Evolutionary conservation across 139 green algal genomes (phyloP), one percentile per base, ranked within the genome.

Genomic region (Nannochloris sp.): DNA sequence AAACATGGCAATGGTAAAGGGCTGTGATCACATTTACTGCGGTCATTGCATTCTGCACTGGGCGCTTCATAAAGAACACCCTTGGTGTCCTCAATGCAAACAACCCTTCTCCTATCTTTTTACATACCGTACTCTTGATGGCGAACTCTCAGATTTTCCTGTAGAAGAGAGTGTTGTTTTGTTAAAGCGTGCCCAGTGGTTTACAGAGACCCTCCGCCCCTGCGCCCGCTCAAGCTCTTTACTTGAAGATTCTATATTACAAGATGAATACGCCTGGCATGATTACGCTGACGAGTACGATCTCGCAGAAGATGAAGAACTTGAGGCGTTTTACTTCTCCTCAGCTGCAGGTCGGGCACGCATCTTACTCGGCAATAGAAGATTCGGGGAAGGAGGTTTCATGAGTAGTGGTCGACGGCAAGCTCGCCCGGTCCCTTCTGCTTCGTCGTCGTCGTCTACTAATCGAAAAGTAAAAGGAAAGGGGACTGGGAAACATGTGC

Each of bases 11-110:
- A 58, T 85, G 31, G 45, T 95, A 30, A 87, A 87, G 65, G 89
- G 85, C 46, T 95, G 88, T 68, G 83, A 92, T 61, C 88, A 95
- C 60, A 59, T 74, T n/a, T 95, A 95, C 68, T 96, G 89, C 58
- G 76, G 77, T 19, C 76, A 82, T 23, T 95, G 88, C 67, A 90
- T 95, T 58, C 73, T 95, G 53, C 66, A 74, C 38, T 95, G 88
- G 88, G 79, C 88, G 3, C 33, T 81, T 25, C 79, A 76, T 68
- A 87, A 84, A 67, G 76, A 83, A 23, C 48, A 68, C 32, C 51
- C 73, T 5, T 81, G 65, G 55, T 96, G 89, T 83, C 89, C 89
- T 1, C 85, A 95, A 72, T 95, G 73, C 69, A 80, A 81, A 38
- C 39, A 63, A 27, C 75, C 61, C 19, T 86, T 87, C 42, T 44